Evolutionary conservation across 1,284 basidiomycete species (phyloP), one percentile per base, ranked within the genome.

Genomic region (Ceraceosorus guamensis): DNA sequence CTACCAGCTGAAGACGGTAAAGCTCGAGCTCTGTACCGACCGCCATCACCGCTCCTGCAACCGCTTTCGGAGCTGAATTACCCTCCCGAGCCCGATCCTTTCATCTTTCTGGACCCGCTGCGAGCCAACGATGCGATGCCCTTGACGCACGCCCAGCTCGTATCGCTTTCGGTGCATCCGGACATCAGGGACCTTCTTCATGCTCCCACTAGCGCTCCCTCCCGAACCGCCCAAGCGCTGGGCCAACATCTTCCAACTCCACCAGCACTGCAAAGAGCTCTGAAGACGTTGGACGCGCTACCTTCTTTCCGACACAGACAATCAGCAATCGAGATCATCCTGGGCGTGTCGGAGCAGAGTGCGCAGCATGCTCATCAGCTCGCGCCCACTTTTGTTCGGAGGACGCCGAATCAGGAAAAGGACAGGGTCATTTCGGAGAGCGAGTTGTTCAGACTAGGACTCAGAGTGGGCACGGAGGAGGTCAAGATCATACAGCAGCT

Each of bases 31-130:
- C 57, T 67, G 32, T 67, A 60, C 45, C 61, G 60, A 4, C 59
- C 66, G 4, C 6, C 62, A 3, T 66, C 67, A 32, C 69, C 71
- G 3, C 43, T 54, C 1, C 61, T 75, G 32, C 62, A 63, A 0
- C 52, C 71, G 6, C 66, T 76, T 5, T 56, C 56, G 4, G 57
- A 59, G 33, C 65, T 76, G 30, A 50, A 52, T 24, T 72, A 63
- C 33, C 73, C 73, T 14, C 69, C 70, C 1, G 72, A 75, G 48
- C 71, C 73, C 0, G 71, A 75, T 32, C 67, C 72, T 18, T 61
- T 76, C 48, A 68, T 72, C 52, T 75, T 61, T 45, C 64, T 75
- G 30, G 73, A 76, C 48, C 73, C 73, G 1, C 58, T 76, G 11
- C 68, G 73, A 14, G 62, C 68, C 3, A 58, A 67, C 46, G 73